Evolutionary conservation across 805 yeast species (phyloP).

Genomic region (Blastobotrys parvus): DNA sequence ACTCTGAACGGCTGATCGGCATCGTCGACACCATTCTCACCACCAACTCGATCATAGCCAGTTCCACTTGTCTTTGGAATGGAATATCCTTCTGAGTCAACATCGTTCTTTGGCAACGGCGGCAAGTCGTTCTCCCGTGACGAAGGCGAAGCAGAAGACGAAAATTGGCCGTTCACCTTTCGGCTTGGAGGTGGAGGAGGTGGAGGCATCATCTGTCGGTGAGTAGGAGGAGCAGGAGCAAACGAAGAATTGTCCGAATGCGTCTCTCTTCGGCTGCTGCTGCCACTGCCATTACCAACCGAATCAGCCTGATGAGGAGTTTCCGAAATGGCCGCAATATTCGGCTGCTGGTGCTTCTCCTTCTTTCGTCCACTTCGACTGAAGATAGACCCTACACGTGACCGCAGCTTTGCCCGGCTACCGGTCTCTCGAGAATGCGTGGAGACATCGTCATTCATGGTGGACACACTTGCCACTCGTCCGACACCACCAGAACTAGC

Average conservation of each 20-base stretch:
- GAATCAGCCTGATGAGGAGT: too few species aligned
- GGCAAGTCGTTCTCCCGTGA: background rate
- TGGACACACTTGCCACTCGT: background rate
- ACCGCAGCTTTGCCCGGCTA: conserved; percentile 20
- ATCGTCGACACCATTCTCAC: conserved; percentile 11
- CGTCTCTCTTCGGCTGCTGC: background rate
- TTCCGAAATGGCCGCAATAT: background rate
- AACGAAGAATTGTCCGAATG: too few species aligned
- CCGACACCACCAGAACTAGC: background rate
- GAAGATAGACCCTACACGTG: conserved; percentile 31
- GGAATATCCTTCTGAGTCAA: background rate
- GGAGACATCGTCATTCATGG: too few species aligned
- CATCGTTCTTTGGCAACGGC: conserved; percentile 1
- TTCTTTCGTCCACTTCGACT: conserved; percentile 20
- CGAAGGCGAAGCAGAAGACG: background rate
- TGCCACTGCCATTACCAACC: background rate
- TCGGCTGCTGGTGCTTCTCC: conserved; percentile 1
- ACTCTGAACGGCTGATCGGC: conserved; percentile 16
- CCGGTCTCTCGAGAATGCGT: conserved; percentile 1
- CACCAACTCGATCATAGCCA: conserved; percentile 2
- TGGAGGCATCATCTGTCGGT: background rate
- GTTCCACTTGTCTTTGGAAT: background rate
- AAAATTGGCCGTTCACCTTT: conserved; percentile 13
- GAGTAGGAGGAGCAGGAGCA: background rate
- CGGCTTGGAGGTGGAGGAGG: conserved; percentile 21